Base-by-base conservation (phyloP, 2,329 filamentous ascomycete genomes). In the Scytalidium lignicola region DNA sequence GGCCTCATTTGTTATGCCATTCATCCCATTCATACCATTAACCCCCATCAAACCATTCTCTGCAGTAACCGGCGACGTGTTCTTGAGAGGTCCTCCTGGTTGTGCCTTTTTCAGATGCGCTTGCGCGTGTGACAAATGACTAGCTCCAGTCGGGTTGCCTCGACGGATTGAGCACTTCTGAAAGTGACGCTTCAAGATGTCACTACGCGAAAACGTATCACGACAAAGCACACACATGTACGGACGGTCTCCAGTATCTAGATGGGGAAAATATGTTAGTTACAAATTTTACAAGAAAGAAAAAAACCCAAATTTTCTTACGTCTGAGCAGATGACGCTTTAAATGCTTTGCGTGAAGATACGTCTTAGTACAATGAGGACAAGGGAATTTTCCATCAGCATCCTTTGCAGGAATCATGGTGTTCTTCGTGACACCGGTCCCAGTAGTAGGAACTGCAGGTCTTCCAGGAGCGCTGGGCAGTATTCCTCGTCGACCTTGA, bases 191-290 rank as follows among this genome's bases (percentile, higher is more conserved):
- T 99, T 99, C 63, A 99, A 75, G 58, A 99, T 97, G 67, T 99
- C 93, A 77, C 90, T 96, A 68, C 93, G 86, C 44, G 90, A 96
- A 72, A 99, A 99, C 28, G 91, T 97, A 70, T 97, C 93, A 69
- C 93, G 90, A 77, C 93, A 99, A 46, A 99, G 78, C 58, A 95
- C 89, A 73, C 93, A 99, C 83, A 95, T 95, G 74, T 99, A 99
- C 50, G 93, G 93, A 58, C 93, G 89, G 69, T 97, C 92, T 64
- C 93, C 93, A 54, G 93, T 97, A 74, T 99, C 92, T 96, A 62
- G 28, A 44, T 4, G n/a, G 4, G 15, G 6, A 17, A 37, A 37
- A 37, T 37, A 3, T 17, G 21, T 37, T 42, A 5, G 21, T 9
- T 20, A 43, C 46, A 40, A 17, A 10, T 10, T 29, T 29, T n/a